A percentile compares a stretch with the other conserved stretches of the same genome.
Evolutionary conservation across 169 alveolate genomes (phyloP).

Genomic region (Plasmodium knowlesi): DNA sequence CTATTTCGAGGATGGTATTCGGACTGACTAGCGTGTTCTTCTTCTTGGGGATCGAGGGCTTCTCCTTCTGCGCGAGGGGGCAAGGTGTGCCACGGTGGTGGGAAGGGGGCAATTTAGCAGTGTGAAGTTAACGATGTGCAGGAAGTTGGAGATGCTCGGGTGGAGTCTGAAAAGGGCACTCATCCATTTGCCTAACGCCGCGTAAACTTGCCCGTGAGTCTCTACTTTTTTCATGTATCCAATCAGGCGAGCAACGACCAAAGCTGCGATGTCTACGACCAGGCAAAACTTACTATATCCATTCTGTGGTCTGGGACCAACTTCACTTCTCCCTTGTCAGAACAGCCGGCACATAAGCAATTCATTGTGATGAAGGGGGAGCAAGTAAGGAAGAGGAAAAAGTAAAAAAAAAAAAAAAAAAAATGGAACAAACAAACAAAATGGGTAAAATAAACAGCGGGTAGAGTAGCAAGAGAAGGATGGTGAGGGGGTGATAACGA

Average conservation of each 20-base stretch:
- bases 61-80: slow-evolving; percentile 73
- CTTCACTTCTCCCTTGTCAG: slow-evolving; percentile 56
- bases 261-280: background rate
- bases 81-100: too few species aligned
- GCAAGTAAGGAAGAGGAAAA: background rate
- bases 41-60: slow-evolving; percentile 84
- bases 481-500: background rate
- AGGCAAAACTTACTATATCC: slow-evolving; percentile 25
- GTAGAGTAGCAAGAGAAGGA: background rate
- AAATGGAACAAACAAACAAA: too few species aligned
- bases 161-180: background rate
- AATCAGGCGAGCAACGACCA: background rate
- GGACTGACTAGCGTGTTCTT: slow-evolving; percentile 83
- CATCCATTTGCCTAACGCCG: background rate
- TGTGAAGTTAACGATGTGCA: too few species aligned
- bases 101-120: too few species aligned
- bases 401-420: background rate
- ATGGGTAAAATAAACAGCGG: background rate
- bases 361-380: slow-evolving; percentile 21
- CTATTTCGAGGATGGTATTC: slow-evolving; percentile 83
- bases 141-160: background rate
- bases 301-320: slow-evolving; percentile 33
- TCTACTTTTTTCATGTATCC: background rate
- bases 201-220: background rate
- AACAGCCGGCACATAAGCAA: slow-evolving; percentile 56